These are phyloP conservation scores for Panicum virgatum DNA, from an alignment of 202 grass and related monocot species.

Conservation along the genomic window DNA sequence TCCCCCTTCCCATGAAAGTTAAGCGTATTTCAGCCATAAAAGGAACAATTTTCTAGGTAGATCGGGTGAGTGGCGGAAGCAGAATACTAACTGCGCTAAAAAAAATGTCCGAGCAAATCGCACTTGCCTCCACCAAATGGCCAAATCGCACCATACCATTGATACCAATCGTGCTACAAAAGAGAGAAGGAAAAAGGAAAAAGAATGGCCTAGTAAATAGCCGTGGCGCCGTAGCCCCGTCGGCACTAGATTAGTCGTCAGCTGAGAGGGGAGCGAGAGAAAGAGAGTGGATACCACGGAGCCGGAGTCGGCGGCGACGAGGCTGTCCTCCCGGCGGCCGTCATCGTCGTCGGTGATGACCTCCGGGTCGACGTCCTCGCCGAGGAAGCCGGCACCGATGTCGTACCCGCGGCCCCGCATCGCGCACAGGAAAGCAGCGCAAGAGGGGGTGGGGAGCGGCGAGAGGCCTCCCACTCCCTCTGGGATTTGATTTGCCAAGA, in stretches of 20 bases:
- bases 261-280: neutral
- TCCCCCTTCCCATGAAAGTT: neutral
- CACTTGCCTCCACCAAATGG: neutral
- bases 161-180: neutral
- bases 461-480: neutral
- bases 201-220: neutral
- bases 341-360: slow-evolving; percentile 37
- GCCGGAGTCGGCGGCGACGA: slow-evolving; percentile 66
- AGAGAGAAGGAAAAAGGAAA: neutral
- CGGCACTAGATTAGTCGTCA: neutral
- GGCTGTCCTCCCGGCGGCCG: slow-evolving; percentile 51
- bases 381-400: slow-evolving; percentile 9
- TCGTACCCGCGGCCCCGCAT: slow-evolving; percentile 35
- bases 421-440: neutral
- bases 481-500: neutral
- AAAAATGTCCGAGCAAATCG: neutral
- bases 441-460: neutral
- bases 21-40: neutral
- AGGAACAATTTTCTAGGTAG: neutral
- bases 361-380: slow-evolving; percentile 59
- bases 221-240: neutral
- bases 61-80: neutral
- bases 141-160: neutral
- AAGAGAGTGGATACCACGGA: slow-evolving; percentile 50
- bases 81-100: neutral